These are phyloP conservation scores for Sphagnum fallax DNA, from an alignment of 228 moss, liverwort and hornwort genomes.

Conservation along the genomic window DNA sequence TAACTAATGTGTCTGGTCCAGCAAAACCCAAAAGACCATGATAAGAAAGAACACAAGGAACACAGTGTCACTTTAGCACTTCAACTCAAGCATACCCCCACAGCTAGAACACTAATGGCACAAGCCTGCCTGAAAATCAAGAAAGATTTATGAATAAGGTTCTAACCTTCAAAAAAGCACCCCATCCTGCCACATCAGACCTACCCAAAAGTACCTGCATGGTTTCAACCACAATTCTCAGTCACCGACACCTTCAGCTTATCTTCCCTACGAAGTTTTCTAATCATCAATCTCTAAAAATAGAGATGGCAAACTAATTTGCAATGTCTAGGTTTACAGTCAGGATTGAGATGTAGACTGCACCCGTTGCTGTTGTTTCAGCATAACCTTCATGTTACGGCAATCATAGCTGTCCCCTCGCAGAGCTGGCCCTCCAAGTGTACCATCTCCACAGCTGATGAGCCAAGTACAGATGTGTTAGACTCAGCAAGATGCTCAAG, in stretches of 20 bases:
- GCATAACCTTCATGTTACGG: slow-evolving; percentile 45
- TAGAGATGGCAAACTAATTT: too few species aligned
- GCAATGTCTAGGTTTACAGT: too few species aligned
- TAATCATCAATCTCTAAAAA: too few species aligned
- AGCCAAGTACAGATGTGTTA: neutral
- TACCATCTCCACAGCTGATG: slow-evolving; percentile 44
- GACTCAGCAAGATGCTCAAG: neutral
- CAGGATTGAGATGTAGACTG: neutral
- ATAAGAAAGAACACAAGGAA: too few species aligned
- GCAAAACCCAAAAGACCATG: too few species aligned
- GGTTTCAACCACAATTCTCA: neutral
- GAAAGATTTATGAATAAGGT: neutral
- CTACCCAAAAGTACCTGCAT: slow-evolving; percentile 47
- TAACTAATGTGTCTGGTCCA: too few species aligned
- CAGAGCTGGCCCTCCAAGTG: slow-evolving; percentile 17
- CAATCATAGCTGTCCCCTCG: slow-evolving; percentile 45
- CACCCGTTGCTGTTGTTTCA: slow-evolving; percentile 53
- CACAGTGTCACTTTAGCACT: too few species aligned
- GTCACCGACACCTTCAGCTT: neutral
- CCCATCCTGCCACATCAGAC: slow-evolving; percentile 54
- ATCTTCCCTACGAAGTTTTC: neutral
- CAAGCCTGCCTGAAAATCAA: too few species aligned
- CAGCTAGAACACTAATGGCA: too few species aligned
- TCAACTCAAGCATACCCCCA: too few species aligned
- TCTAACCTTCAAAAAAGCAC: slow-evolving; percentile 43